Percentiles rank a stretch among this genome's conserved stretches.
These are phyloP conservation scores for Cymodocea nodosa DNA, from an alignment of 116 monocot genomes.

Conservation along the genomic window DNA sequence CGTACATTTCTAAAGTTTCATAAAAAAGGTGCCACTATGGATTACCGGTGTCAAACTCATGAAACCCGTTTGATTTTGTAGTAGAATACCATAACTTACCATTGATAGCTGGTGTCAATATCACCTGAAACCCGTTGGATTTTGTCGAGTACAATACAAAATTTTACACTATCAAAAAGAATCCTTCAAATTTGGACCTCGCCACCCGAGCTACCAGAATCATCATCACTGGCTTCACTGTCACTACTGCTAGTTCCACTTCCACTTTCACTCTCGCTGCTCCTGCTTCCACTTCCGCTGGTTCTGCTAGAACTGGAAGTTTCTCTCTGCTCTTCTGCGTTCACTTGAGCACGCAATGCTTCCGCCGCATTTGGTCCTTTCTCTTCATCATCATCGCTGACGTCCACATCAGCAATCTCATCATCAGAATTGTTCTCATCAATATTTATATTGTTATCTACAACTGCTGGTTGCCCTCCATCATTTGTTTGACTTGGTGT, in stretches of 20 bases:
- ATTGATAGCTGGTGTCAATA: no score
- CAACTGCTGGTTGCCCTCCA: slow-evolving; percentile 11
- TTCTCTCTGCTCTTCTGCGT: slow-evolving; percentile 32
- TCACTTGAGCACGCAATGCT: slow-evolving; percentile 57
- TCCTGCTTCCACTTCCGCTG: slow-evolving; percentile 32
- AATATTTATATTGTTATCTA: slow-evolving; percentile 41
- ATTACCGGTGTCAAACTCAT: no score
- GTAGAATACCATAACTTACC: no score
- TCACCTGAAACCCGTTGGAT: no score
- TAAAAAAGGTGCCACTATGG: no score
- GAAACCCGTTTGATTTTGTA: no score
- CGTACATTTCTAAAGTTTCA: no score
- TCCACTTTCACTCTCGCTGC: slow-evolving; percentile 43
- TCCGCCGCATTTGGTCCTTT: slow-evolving; percentile 63
- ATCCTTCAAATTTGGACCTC: slow-evolving; percentile 43
- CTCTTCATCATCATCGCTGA: slow-evolving; percentile 40
- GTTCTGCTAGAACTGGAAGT: slow-evolving; percentile 41
- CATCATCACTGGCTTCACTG: slow-evolving; percentile 52
- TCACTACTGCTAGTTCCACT: slow-evolving; percentile 40
- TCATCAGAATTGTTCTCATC: slow-evolving; percentile 46
- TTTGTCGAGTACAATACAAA: no score
- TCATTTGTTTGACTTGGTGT: slow-evolving; percentile 4
- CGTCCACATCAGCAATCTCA: slow-evolving; percentile 77
- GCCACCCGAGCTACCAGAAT: slow-evolving; percentile 64
- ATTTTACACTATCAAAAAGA: no score